Evolutionary conservation across 2,329 filamentous ascomycete genomes (phyloP), one percentile per base, ranked within the genome.

Genomic region (Botryosphaeria dothidea): DNA sequence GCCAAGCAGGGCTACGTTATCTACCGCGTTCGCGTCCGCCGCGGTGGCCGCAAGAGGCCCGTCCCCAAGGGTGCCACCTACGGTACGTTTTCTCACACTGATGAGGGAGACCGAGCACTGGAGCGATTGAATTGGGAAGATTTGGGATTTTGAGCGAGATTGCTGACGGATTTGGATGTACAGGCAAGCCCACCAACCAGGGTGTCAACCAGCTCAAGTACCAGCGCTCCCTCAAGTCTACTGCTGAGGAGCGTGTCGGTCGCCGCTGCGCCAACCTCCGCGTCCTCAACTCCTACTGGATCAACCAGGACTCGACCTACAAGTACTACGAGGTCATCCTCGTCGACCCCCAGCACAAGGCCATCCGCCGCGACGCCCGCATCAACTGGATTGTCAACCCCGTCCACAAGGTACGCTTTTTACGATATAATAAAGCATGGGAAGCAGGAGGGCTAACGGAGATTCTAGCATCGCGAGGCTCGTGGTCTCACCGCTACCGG

Each of bases 321-420:
- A 99, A 99, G 89, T 99, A 99, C 92, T 99, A 89, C 88, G 95
- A 99, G 86, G 90, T 98, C 84, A 98, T 99, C 87, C 92, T 97
- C 80, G 94, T 99, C 81, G 95, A 99, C 87, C 95, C 95, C 82
- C 92, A 96, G 87, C 95, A 99, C 92, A 98, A 98, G 90, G 95
- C 95, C 80, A 99, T 99, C 88, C 95, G 95, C 84, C 92, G 91
- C 80, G 95, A 99, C 83, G 86, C 95, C 79, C 93, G 95, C 85
- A 98, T 99, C 92, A 99, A 97, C 92, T 99, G 95, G 95, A 99
- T 99, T 88, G 92, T 94, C 86, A 96, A 96, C 86, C 91, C 95
- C 75, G 96, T 99, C 78, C 95, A 99, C 92, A 99, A 99, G 82
- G 83, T 84, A 73, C 66, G 75, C 29, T n/a, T 56, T 11, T 3